phyloP scores from a whole-genome alignment of 2,329 filamentous ascomycete genomes.

The Ophiosphaerella narmari region DNA sequence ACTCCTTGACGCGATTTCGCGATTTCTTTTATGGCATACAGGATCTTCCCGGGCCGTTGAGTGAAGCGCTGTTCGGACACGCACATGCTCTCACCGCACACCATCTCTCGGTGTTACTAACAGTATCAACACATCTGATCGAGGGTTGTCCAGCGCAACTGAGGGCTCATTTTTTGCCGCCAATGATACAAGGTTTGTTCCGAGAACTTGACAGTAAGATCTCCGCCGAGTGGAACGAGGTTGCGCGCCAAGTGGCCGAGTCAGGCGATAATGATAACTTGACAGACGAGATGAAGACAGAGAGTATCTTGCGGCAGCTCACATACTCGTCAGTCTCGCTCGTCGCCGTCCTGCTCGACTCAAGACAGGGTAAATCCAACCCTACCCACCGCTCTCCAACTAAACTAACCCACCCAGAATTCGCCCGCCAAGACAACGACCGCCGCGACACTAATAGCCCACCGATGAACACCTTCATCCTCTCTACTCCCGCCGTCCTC shows the following conservation, averaged over 20 bases:
- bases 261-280: slow-evolving; percentile 74
- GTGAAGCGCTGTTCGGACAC: slow-evolving; percentile 81
- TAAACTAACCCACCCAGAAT: slow-evolving; percentile 24
- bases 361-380: slow-evolving; percentile 46
- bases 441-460: slow-evolving; percentile 54
- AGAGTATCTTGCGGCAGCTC: slow-evolving; percentile 90
- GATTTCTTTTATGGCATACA: slow-evolving; percentile 88
- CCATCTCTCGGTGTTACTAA: slow-evolving; percentile 91
- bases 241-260: slow-evolving; percentile 62
- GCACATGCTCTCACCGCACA: slow-evolving; percentile 84
- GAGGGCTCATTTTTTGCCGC: slow-evolving; percentile 79
- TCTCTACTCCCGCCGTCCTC: slow-evolving; percentile 76
- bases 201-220: slow-evolving; percentile 87
- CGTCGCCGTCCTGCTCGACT: slow-evolving; percentile 86
- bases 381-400: background rate
- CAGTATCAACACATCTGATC: slow-evolving; percentile 84
- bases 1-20: slow-evolving; percentile 86
- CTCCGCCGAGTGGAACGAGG: slow-evolving; percentile 80
- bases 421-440: slow-evolving; percentile 36
- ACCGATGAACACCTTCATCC: slow-evolving; percentile 78
- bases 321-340: slow-evolving; percentile 92
- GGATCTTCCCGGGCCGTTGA: slow-evolving; percentile 80
- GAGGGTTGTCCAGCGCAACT: slow-evolving; percentile 86
- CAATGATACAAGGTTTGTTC: slow-evolving; percentile 81
- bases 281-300: slow-evolving; percentile 96